Evolutionary conservation across 2,329 filamentous ascomycete species (phyloP), one percentile per base, ranked within the genome.

Genomic region (Beauveria medogensis): DNA sequence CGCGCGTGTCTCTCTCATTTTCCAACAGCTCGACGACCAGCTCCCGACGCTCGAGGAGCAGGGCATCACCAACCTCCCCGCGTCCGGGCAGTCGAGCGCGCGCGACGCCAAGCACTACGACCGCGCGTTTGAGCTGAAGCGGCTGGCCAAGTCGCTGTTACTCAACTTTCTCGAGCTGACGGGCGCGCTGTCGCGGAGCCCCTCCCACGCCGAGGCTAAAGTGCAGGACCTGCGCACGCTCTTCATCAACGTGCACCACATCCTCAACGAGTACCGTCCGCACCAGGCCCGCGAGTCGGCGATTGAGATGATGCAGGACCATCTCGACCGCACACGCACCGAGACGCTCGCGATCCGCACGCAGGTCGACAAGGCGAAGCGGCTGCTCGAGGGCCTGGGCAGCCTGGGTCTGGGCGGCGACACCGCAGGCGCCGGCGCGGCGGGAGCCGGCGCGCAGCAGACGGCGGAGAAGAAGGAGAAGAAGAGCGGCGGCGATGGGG

Each of bases 261-360:
- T 96, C 59, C 85, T 97, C 65, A 99, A 99, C 73, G 88, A 96
- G 73, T 97, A 96, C 75, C 83, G 93, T 37, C 92, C 92, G 10
- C 92, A 97, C 71, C 93, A 97, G 75, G 92, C 92, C 26, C 79
- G 93, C 50, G 92, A 97, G 76, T 92, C 88, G 30, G 78, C 96
- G 62, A 96, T 96, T 37, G 76, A 88, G 66, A 83, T 93, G 78
- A 92, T 97, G 89, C 90, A 96, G 74, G 87, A 89, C 66, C 89
- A 93, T 69, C 76, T 96, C 34, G 86, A 90, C 66, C 81, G 79
- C 66, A 88, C 87, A 60, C 84, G 82, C 65, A 83, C 82, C 59
- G 92, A 97, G 74, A 91, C 92, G 1, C 80, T 84, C 40, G 83
- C 82, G 3, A 84, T 92, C 51, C 80, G 81, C 62, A 82, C 82